Conservation (phyloP, 2,329 filamentous ascomycete species). For the Emericellopsis atlantica region DNA sequence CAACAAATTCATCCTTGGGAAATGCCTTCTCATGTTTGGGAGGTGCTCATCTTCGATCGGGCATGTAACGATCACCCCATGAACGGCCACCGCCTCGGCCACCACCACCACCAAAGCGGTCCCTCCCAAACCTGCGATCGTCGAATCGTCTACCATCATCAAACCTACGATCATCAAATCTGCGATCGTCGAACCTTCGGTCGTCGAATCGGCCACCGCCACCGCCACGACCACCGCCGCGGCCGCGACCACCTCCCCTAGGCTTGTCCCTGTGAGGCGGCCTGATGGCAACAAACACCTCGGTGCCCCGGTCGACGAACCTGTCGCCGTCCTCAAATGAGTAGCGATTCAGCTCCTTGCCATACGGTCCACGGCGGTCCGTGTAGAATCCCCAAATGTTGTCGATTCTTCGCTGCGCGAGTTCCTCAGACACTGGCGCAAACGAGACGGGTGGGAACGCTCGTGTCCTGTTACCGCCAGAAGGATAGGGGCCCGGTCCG, state of each 20-base stretch:
- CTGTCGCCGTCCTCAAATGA: constrained; percentile 55
- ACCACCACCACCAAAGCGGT: not conserved
- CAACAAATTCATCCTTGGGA: too few species aligned
- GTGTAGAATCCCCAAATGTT: constrained; percentile 36
- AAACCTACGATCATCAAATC: not conserved
- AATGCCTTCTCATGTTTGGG: too few species aligned
- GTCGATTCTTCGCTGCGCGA: constrained; percentile 53
- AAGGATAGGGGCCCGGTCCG: not conserved
- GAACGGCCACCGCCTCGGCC: not conserved
- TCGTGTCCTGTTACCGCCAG: constrained; percentile 18
- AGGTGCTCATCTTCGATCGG: not conserved
- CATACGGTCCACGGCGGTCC: constrained; percentile 18
- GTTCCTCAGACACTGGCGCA: constrained; percentile 47
- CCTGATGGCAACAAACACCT: constrained; percentile 53
- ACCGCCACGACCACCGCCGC: constrained; percentile 11
- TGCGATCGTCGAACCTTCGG: constrained; percentile 2
- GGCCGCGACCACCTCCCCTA: constrained; percentile 20
- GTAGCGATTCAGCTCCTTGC: constrained; percentile 50
- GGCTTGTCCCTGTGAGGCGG: constrained; percentile 39
- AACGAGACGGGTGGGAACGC: constrained; percentile 29
- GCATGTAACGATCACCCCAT: not conserved
- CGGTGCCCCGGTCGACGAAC: constrained; percentile 61
- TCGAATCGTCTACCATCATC: not conserved
- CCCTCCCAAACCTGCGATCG: not conserved
- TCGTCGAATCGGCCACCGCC: constrained; percentile 9